Percentiles rank a stretch among this genome's conserved stretches.
Conservation (phyloP, 2,329 filamentous ascomycete genomes). For the Colletotrichum godetiae region DNA sequence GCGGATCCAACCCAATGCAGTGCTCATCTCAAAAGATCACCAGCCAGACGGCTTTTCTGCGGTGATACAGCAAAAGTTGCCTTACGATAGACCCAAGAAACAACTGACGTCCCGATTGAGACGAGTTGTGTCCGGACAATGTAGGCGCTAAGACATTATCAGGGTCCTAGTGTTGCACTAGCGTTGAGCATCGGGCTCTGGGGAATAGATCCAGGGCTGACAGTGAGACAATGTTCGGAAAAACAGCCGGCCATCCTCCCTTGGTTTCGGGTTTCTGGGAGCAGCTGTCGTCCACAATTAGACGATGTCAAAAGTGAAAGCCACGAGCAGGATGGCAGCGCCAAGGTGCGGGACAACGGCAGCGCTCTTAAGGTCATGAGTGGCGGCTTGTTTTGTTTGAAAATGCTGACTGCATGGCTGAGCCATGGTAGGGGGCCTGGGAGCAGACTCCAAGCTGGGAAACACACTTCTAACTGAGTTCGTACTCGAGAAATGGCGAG, state of each 20-base stretch:
- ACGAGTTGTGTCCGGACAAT: slow-evolving; percentile 6
- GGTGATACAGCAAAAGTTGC: background rate
- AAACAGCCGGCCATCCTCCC: background rate
- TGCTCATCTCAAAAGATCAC: background rate
- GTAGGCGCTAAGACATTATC: slow-evolving; percentile 21
- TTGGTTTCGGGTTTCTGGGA: background rate
- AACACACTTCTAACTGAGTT: background rate
- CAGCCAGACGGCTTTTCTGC: background rate
- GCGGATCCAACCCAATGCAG: background rate
- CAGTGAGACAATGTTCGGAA: slow-evolving; percentile 16
- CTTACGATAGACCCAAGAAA: background rate
- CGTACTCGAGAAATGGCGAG: background rate
- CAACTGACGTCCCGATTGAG: background rate
- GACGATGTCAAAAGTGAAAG: background rate
- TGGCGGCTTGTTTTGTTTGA: background rate
- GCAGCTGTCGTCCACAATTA: background rate
- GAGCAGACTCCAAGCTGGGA: background rate
- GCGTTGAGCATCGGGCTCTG: slow-evolving; percentile 1
- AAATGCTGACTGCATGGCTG: background rate
- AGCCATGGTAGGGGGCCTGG: background rate
- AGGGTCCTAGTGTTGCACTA: slow-evolving; percentile 12
- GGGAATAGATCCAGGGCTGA: background rate
- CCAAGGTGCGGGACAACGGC: background rate
- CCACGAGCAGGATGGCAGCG: background rate
- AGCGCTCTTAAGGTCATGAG: background rate